Base-by-base conservation (phyloP, 257 asterid species). In the Salvia hispanica region DNA sequence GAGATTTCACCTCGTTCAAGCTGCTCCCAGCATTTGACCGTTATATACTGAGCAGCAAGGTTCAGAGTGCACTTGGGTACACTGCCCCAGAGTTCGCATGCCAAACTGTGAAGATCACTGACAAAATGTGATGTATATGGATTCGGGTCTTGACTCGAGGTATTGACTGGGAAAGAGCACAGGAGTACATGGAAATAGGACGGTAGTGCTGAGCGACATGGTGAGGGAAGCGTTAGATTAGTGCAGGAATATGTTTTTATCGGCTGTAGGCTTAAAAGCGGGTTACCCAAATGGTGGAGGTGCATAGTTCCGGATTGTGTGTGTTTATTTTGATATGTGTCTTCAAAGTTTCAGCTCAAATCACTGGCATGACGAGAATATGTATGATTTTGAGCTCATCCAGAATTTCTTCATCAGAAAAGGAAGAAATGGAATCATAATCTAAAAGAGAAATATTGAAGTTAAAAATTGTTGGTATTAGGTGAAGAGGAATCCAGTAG, bases 81-180 rank as follows among this genome's bases (percentile, higher is more conserved):
- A 85, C 85, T 89, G 96, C 93, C 37, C 95, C 96, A 2, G 96
- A 90, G 71, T 90, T 87, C 13, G 93, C 93, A 1, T 90, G 96
- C 67, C 89, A 87, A 34, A 87, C 93, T 0, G 95, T 90, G 63
- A 90, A 85, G 73, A 90, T 90, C 67, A 87, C 95, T 5, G 95
- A 90, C 62, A n/a, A 90, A 90, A 72, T 90, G 95, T 51, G 96
- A 89, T 72, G 91, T 89, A 4, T 89, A 89, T 45, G 96, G 95
- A 60, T 89, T 87, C 56, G 96, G 51, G 83, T 87, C 31, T 67
- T 90, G 86, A 74, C 83, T 90, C 0, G 96, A 90, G 84, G 75
- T 85, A 48, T 61, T 87, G 43, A 90, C 89, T 0, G 96, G 96
- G 71, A 81, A 72, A 81, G 84, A 40, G 95, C 96, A 0, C 93